A percentile compares a stretch with the other conserved stretches of the same genome.
Conservation (phyloP, 345 rosid species). For the Linum lewisii region DNA sequence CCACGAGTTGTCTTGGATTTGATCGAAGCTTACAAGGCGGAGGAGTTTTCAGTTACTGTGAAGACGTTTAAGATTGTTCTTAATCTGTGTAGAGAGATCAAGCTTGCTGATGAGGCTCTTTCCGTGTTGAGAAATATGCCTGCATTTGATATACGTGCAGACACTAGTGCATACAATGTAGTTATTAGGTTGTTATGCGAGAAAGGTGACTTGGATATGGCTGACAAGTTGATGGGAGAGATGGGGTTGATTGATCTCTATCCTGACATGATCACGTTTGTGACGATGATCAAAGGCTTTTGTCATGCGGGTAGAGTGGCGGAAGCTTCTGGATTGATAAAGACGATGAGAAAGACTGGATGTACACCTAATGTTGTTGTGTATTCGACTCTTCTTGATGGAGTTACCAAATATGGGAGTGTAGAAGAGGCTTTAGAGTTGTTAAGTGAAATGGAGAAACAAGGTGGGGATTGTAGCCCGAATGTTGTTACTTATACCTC, state of each 20-base stretch:
- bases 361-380: conserved; percentile 50
- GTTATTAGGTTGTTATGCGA: conserved; percentile 64
- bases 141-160: conserved; percentile 43
- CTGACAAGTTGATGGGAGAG: conserved; percentile 50
- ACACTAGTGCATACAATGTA: conserved; percentile 40
- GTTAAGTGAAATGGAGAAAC: conserved; percentile 64
- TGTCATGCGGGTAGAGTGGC: conserved; percentile 46
- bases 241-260: conserved; percentile 54
- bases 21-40: conserved; percentile 41
- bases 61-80: conserved; percentile 51
- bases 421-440: conserved; percentile 48
- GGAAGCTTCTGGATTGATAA: conserved; percentile 51
- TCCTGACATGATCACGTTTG: conserved; percentile 55
- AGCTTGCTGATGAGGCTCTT: conserved; percentile 57
- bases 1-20: conserved; percentile 40
- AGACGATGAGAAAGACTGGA: conserved; percentile 43
- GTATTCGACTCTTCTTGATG: conserved; percentile 61
- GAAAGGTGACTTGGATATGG: conserved; percentile 48
- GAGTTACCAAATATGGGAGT: conserved; percentile 45
- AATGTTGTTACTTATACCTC: conserved; percentile 62
- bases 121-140: conserved; percentile 56
- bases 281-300: conserved; percentile 59
- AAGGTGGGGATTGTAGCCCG: conserved; percentile 43
- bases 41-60: conserved; percentile 42
- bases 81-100: conserved; percentile 56